Base-by-base conservation (phyloP, 306 rosid genomes). In the Ceratonia siliqua region DNA sequence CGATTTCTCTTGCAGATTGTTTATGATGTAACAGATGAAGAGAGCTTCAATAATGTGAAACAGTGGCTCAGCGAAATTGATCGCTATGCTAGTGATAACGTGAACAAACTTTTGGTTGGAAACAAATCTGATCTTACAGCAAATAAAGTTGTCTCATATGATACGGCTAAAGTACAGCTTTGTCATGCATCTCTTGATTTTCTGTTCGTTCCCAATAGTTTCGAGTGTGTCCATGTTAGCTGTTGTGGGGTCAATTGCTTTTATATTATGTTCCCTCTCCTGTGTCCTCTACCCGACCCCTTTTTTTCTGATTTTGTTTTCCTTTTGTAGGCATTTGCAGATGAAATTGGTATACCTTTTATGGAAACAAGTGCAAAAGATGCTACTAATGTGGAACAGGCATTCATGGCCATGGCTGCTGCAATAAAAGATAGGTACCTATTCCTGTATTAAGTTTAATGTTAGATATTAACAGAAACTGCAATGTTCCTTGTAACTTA, bases 21-120 rank as follows among this genome's bases (percentile, higher is more conserved):
- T 77, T 84, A 84, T 80, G 87, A 84, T 62, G 87, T 84, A 35
- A 84, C 87, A 43, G 87, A 84, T 50, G 77, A 84, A 73, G 85
- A 84, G 72, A 84, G 85, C 80, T 84, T 84, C 66, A 77, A 84
- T 30, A 84, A 84, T 73, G 85, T 84, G 78, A 80, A 84, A 75
- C 85, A 84, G 73, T 84, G 87, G 87, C 87, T 84, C 50, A 84
- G 80, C 3, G 87, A 84, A 80, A 84, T 84, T 48, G 87, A 84
- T 66, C 87, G 85, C 46, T 84, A 84, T 77, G 87, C 87, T n/a
- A 80, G 82, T 68, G 85, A 80, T 55, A 84, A 48, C 55, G 87
- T 80, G 14, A 84, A 84, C 82, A 84, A 84, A 74, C 85, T 84
- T 75, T 84, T 84, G 85, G 87, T 84, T 41, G 87, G 85, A 43